Base-by-base conservation (phyloP, 2,329 filamentous ascomycete genomes). In the Remersonia thermophila region DNA sequence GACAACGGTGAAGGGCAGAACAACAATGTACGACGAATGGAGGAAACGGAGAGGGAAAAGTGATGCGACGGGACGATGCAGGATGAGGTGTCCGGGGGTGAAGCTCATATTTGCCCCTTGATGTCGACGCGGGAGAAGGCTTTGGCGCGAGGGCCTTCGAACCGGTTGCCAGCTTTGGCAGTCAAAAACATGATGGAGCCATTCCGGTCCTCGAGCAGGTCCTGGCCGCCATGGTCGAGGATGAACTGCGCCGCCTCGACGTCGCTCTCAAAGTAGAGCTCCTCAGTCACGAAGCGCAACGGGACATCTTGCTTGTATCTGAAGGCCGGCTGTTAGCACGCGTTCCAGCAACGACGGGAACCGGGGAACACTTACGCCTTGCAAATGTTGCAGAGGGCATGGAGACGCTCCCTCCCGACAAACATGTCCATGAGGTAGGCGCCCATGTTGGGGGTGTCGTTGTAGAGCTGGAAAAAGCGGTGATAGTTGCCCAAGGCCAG, bases 381-480 rank as follows among this genome's bases (percentile, higher is more conserved):
- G 73, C 86, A 94, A 50, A 98, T 91, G 57, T 80, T 84, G 58
- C 85, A 80, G 55, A 98, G 65, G 47, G 91, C 91, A 55, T 81
- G 79, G 47, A 98, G 74, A 52, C 91, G 83, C 66, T 98, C 89
- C 55, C 91, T 80, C 53, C 79, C 79, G 57, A 96, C 82, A 66
- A 98, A 96, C 84, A 94, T 95, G 66, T 98, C 91, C 83, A 98
- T 93, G 35, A 98, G 73, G 62, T 96, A 96, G 50, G 83, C 86
- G 43, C 91, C 89, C 87, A 98, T 94, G 54, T 93, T 93, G 34
- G 86, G 87, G 16, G 87, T 87, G 56, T 89, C 80, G 48, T 93
- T 76, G 59, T 95, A 98, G 30, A 98, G 74, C 64, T 84, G 83
- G 73, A 98, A 96, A 62, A 98, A 96, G 58, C 77, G 89, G 65